These are phyloP conservation scores for Diaporthe sp. DNA, from an alignment of 2,329 filamentous ascomycete genomes.

Conservation along the genomic window DNA sequence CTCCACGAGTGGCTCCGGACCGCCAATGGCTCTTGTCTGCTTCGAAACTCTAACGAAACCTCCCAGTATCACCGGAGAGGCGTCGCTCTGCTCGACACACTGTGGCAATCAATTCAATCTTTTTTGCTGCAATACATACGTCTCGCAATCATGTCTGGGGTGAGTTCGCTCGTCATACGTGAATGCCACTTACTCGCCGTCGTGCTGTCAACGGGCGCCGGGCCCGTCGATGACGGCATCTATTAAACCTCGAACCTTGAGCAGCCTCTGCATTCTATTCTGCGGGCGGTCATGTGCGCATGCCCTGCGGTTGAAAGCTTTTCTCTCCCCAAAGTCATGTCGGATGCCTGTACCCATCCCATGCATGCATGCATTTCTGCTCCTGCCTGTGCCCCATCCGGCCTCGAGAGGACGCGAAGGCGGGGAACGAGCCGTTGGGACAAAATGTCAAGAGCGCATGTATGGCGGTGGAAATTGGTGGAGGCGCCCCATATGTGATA, in stretches of 20 bases:
- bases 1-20: constrained; percentile 37
- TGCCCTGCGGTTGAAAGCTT: constrained; percentile 5
- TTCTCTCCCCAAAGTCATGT: background rate
- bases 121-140: constrained; percentile 2
- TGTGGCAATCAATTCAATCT: constrained; percentile 19
- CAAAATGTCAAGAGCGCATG: constrained; percentile 23
- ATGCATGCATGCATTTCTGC: background rate
- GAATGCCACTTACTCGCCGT: background rate
- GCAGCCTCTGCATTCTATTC: constrained; percentile 11
- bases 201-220: constrained; percentile 13
- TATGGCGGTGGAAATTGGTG: constrained; percentile 28
- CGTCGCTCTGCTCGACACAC: constrained; percentile 24
- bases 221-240: constrained; percentile 24
- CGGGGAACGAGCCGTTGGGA: constrained; percentile 26
- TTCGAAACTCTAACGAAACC: constrained; percentile 42
- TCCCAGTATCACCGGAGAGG: constrained; percentile 28
- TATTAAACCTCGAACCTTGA: constrained; percentile 29
- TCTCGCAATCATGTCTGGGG: constrained; percentile 20
- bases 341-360: constrained; percentile 16
- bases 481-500: constrained; percentile 33
- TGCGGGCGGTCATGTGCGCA: constrained; percentile 1
- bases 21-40: constrained; percentile 26
- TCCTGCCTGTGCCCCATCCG: background rate
- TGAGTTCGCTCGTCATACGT: constrained; percentile 5
- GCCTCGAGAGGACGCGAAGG: constrained; percentile 10